phyloP scores from a whole-genome alignment of 2,329 filamentous ascomycete genomes.

The Zalaria obscura region DNA sequence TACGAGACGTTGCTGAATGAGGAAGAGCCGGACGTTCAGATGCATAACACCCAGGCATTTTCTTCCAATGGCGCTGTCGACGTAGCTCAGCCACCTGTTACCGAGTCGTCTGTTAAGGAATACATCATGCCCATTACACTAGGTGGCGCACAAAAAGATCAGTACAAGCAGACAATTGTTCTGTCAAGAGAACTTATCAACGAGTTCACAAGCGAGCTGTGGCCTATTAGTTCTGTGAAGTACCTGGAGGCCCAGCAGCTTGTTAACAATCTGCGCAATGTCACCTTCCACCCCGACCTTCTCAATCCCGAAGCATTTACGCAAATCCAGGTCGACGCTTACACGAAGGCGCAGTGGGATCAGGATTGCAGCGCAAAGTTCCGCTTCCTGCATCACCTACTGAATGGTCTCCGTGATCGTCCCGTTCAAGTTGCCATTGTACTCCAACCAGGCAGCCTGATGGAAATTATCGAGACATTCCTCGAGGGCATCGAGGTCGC shows the following conservation, averaged over 20 bases:
- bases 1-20: constrained; percentile 19
- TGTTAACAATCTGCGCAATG: constrained; percentile 12
- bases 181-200: constrained; percentile 11
- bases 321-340: constrained; percentile 12
- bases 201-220: constrained; percentile 8
- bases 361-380: constrained; percentile 21
- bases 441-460: constrained; percentile 12
- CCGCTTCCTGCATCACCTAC: constrained; percentile 17
- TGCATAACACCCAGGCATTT: not conserved
- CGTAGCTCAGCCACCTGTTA: not conserved
- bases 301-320: constrained; percentile 16
- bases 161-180: constrained; percentile 13
- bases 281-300: constrained; percentile 14
- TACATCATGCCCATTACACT: constrained; percentile 16
- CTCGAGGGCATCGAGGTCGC: constrained; percentile 12
- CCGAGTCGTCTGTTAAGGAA: not conserved
- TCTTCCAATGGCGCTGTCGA: not conserved
- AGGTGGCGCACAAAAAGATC: constrained; percentile 16
- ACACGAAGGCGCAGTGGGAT: constrained; percentile 19
- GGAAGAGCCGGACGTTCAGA: constrained; percentile 3
- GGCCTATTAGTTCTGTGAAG: constrained; percentile 2
- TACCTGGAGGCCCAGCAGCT: constrained; percentile 2
- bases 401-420: constrained; percentile 12
- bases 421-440: constrained; percentile 16
- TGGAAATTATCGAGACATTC: constrained; percentile 19